Conservation (phyloP, 169 alveolate species). For the Plasmodium adleri region DNA sequence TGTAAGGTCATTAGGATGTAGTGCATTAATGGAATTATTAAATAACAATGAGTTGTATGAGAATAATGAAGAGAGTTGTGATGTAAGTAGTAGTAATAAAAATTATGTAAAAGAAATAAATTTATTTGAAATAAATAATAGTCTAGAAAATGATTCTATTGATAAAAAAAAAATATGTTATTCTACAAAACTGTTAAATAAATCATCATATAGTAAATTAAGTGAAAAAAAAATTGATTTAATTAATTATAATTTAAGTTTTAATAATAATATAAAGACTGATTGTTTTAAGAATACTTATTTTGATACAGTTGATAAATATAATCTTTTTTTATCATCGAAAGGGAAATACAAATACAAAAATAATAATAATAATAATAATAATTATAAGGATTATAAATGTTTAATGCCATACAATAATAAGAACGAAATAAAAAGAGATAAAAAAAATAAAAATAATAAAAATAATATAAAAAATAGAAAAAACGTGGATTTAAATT, state of each 20-base stretch:
- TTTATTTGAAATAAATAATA: constrained; percentile 6
- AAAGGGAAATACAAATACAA: neutral
- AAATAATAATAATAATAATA: neutral
- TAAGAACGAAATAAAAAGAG: neutral
- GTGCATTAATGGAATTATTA: constrained; percentile 22
- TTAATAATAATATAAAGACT: constrained; percentile 15
- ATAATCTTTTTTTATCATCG: constrained; percentile 10
- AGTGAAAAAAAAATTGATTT: constrained; percentile 7
- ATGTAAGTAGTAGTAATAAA: neutral
- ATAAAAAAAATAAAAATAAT: neutral
- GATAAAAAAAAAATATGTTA: neutral
- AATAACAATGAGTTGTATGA: constrained; percentile 17
- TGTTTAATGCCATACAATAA: neutral
- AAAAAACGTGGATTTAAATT: neutral
- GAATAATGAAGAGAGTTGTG: neutral
- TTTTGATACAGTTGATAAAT: constrained; percentile 7
- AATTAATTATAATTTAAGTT: constrained; percentile 3
- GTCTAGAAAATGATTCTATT: neutral
- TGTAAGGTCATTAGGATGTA: constrained; percentile 36
- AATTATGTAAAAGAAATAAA: constrained; percentile 8
- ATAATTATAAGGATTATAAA: neutral
- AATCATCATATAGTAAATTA: constrained; percentile 5
- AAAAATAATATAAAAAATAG: neutral
- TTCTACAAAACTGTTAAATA: constrained; percentile 2
- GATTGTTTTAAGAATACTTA: constrained; percentile 10